Evolutionary conservation across 352 stramenopile species (phyloP).

Genomic region (Phytophthora brassicae): DNA sequence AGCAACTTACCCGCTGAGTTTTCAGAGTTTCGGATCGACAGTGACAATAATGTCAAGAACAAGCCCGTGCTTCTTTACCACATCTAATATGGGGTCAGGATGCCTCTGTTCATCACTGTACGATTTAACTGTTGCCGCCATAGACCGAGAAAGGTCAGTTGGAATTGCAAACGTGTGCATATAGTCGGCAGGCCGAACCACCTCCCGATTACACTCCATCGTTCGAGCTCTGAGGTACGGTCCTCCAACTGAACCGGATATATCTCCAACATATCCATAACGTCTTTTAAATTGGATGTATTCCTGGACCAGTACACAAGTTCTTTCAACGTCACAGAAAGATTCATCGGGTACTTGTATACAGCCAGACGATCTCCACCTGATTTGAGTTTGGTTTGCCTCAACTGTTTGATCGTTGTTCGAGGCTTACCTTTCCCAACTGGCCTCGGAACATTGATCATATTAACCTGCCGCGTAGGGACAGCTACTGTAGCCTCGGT

Average conservation of each 20-base stretch:
- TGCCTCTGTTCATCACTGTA: not conserved
- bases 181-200: not conserved
- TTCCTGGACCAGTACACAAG: not conserved
- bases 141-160: not conserved
- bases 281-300: conserved; percentile 7
- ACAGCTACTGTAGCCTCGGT: too few relatives aligned
- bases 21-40: not conserved
- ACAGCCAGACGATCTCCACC: not conserved
- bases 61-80: not conserved
- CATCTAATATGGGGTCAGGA: not conserved
- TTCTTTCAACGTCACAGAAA: conserved; percentile 4
- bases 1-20: conserved; percentile 1
- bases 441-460: conserved; percentile 9
- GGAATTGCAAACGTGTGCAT: conserved; percentile 14
- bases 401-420: conserved; percentile 4
- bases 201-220: conserved; percentile 6
- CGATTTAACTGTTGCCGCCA: not conserved
- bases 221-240: not conserved
- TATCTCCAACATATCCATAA: conserved; percentile 9
- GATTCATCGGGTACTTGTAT: conserved; percentile 9
- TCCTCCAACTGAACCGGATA: conserved; percentile 18
- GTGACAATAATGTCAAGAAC: not conserved
- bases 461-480: conserved; percentile 3
- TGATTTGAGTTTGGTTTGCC: conserved; percentile 2
- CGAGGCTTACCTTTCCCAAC: not conserved